Evolutionary conservation across 73 alveolate species (phyloP), one percentile per base, ranked within the genome.

Genomic region (Uronychia binucleata): DNA sequence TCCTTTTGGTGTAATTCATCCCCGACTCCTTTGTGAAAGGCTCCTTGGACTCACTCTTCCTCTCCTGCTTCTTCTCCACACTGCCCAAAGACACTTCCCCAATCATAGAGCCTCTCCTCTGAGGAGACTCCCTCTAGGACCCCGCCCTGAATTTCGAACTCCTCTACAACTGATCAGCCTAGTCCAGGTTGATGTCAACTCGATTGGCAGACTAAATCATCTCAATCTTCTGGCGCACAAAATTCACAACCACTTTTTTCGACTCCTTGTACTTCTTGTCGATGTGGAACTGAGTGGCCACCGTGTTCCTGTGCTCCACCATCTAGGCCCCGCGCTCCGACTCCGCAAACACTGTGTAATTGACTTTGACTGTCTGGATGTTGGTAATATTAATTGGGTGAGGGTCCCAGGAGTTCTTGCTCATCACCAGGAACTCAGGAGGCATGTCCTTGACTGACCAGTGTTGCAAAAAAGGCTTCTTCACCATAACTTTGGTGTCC

Each of bases 351-450:
- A 90, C 85, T 67, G 85, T 90, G 82, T 95, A 97, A 75, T 95
- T 95, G 0, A 58, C 80, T 82, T 86, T 87, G 75, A 90, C 86
- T 0, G 59, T 34, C 32, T 84, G 85, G n/a, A 84, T 46, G 81
- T 92, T 91, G 1, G 97, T 87, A 25, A 97, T 93, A 75, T 94
- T 94, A 60, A 96, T 86, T 74, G 97, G 96, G 86, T 97, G 99
- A 0, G 98, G 96, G 86, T 96, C 98, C 99, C 99, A 97, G 28
- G 93, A 84, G 81, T 94, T 94, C 30, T 93, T 90, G 57, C 85
- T 93, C 60, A 93, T 93, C 28, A 86, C 98, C 57, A 93, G 88
- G 81, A 97, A 97, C 81, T 97, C 98, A 75, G 75, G 67, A 32
- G 96, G 96, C 77, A 97, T 80, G 60, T 91, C 91, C 78, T 89